Evolutionary conservation across 345 rosid species (phyloP), one percentile per base, ranked within the genome.

Genomic region (Melaleuca quinquenervia): DNA sequence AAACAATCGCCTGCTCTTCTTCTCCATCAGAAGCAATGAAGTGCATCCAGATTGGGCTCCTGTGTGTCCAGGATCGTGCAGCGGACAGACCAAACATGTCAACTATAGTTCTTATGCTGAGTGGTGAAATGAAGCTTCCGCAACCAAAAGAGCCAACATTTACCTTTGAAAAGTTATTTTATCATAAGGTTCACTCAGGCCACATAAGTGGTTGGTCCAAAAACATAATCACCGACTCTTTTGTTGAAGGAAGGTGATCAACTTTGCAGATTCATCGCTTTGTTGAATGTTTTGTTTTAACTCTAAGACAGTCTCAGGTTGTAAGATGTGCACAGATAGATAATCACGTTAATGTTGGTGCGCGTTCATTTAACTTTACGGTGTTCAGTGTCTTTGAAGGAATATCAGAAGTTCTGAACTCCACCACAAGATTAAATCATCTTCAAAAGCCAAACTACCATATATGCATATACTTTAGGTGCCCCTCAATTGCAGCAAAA

Each of bases 21-120:
- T 54, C 11, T 9, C 58, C 58, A 54, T 54, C 58, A 21, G 58
- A 54, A 21, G 58, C 3, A 7, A 49, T 76, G 82, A 29, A 7
- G 11, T n/a, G 55, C 58, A 83, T 83, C 24, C 84, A 51, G 7
- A 24, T 51, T 5, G 29, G 84, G 48, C 62, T 83, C 21, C 53
- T 92, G n/a, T 90, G 92, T 53, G 89, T 90, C 21, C 91, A 90
- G 64, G 90, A 89, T 62, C 84, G 87, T 20, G 74, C 51, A 5
- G 54, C 36, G 9, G 55, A 86, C 7, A 86, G 91, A 26, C 92
- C 93, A 15, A 86, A 85, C 50, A 92, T 91, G 90, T 84, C 18
- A 6, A 18, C 87, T 12, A 53, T 85, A 22, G 54, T 26, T 15
- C 16, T 53, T 41, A 53, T 85, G 87, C 84, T 85, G 13, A 78